A percentile compares a stretch with the other conserved stretches of the same genome.
phyloP scores from a whole-genome alignment of 1,139 yeast genomes.

The Candida sp. region DNA sequence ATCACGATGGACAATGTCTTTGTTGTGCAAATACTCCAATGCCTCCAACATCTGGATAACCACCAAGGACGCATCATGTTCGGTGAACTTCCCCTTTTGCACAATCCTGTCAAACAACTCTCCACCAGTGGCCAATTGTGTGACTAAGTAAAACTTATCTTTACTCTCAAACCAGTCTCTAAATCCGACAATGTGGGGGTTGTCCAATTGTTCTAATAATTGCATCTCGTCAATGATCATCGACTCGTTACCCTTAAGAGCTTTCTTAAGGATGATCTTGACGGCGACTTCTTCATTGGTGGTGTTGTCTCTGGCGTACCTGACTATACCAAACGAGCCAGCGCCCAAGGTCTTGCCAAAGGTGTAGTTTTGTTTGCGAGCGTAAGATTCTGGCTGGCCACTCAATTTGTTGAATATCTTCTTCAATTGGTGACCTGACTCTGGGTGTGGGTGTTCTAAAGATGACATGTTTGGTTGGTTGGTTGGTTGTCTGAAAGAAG shows the following conservation, averaged over 20 bases:
- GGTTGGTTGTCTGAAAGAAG: neutral
- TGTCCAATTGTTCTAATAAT: slow-evolving; percentile 66
- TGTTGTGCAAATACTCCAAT: slow-evolving; percentile 69
- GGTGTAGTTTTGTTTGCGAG: slow-evolving; percentile 64
- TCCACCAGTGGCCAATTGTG: slow-evolving; percentile 89
- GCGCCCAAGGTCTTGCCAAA: slow-evolving; percentile 89
- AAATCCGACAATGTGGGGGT: slow-evolving; percentile 84
- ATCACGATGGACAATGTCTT: slow-evolving; percentile 87
- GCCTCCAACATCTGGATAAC: slow-evolving; percentile 76
- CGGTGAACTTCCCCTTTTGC: slow-evolving; percentile 78
- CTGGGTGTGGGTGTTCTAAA: neutral
- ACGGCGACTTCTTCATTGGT: slow-evolving; percentile 82
- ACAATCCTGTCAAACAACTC: slow-evolving; percentile 88
- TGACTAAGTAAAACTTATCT: slow-evolving; percentile 76
- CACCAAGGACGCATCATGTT: slow-evolving; percentile 77
- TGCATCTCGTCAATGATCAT: slow-evolving; percentile 77
- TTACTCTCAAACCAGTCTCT: slow-evolving; percentile 89
- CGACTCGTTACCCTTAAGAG: slow-evolving; percentile 74
- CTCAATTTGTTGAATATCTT: slow-evolving; percentile 54
- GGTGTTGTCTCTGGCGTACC: slow-evolving; percentile 66
- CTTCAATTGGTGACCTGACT: slow-evolving; percentile 26
- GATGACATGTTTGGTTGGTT: no score
- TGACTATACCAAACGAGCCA: slow-evolving; percentile 89
- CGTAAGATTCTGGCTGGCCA: slow-evolving; percentile 77
- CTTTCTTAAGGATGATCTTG: slow-evolving; percentile 82